Conservation (phyloP, 768 basidiomycete genomes). For the Galerina sulciceps region DNA sequence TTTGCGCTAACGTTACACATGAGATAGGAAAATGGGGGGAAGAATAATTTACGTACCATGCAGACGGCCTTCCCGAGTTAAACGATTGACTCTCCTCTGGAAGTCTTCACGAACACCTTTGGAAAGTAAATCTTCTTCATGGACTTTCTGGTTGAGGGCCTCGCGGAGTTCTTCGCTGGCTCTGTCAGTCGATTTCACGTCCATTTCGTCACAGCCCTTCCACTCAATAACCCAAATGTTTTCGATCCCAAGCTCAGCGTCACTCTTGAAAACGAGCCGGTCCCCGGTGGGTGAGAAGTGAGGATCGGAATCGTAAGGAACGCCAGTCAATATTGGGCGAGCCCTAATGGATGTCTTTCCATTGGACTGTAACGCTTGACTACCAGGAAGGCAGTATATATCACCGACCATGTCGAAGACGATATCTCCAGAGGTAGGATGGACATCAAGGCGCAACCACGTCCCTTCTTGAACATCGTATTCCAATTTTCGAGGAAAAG, state of each 20-base stretch:
- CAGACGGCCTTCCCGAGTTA: constrained; percentile 61
- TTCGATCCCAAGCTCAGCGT: constrained; percentile 73
- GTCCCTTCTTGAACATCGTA: constrained; percentile 78
- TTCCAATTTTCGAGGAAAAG: constrained; percentile 65
- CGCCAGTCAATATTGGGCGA: constrained; percentile 61
- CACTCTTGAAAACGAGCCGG: constrained; percentile 69
- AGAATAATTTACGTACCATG: constrained; percentile 34
- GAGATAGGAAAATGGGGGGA: not conserved
- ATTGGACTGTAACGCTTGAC: constrained; percentile 26
- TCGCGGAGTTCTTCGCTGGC: constrained; percentile 27
- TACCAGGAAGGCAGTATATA: constrained; percentile 67
- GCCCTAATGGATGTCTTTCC: constrained; percentile 40
- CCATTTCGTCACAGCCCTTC: constrained; percentile 68
- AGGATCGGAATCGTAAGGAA: constrained; percentile 75
- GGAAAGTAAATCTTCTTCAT: constrained; percentile 52
- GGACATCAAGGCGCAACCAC: constrained; percentile 76
- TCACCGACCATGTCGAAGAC: constrained; percentile 80
- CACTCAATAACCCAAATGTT: constrained; percentile 76
- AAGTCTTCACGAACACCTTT: constrained; percentile 55
- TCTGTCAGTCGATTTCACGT: constrained; percentile 40
- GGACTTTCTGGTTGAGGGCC: constrained; percentile 38
- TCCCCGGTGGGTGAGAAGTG: constrained; percentile 73
- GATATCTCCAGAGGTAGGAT: constrained; percentile 70
- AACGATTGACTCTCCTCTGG: constrained; percentile 48
- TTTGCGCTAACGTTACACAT: constrained; percentile 32